Base-by-base conservation (phyloP, 371 early-diverging fungal genomes). In the Funneliformis caledonium region DNA sequence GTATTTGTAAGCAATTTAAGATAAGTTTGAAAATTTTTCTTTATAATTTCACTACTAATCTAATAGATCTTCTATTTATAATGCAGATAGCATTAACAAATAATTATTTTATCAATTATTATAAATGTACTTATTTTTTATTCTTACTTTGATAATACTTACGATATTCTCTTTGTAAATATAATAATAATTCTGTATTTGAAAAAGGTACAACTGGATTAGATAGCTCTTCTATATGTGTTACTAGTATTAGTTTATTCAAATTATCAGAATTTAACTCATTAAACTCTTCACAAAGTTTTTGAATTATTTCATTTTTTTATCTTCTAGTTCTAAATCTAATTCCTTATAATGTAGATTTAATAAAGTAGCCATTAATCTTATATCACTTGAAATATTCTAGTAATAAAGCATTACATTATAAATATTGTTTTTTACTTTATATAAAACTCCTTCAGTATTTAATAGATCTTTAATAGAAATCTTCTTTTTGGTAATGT, bases 241-340 rank as follows among this genome's bases (percentile, higher is more conserved):
- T 65, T 33, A 37, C 37, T 31, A 6, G 4, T 33, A 10, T 33
- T 33, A 2, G 6, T 65, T 37, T 37, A 33, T 65, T 10, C 5
- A 37, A 33, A 65, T 22, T 14, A 33, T 37, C 31, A 33, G 42
- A 65, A 33, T 65, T 37, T 5, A 45, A 9, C 19, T 12, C 16
- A 47, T 69, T 33, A 47, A n/a, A 47, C 26, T 69, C 70, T 19
- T 47, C 16, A 69, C 19, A n/a, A 69, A 69, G 70, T 69, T 69
- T 11, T 45, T 69, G 47, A 47, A 69, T 45, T 45, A 69, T 11
- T n/a, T 47, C n/a, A n/a, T 45, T 14, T 69, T 69, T 69, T 69
- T 47, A n/a, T n/a, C n/a, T n/a, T n/a, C n/a, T n/a, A n/a, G n/a
- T n/a, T n/a, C n/a, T n/a, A n/a, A n/a, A n/a, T n/a, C n/a, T n/a